phyloP scores from a whole-genome alignment of 1,139 yeast species.

The Yamadazyma dushanensis region DNA sequence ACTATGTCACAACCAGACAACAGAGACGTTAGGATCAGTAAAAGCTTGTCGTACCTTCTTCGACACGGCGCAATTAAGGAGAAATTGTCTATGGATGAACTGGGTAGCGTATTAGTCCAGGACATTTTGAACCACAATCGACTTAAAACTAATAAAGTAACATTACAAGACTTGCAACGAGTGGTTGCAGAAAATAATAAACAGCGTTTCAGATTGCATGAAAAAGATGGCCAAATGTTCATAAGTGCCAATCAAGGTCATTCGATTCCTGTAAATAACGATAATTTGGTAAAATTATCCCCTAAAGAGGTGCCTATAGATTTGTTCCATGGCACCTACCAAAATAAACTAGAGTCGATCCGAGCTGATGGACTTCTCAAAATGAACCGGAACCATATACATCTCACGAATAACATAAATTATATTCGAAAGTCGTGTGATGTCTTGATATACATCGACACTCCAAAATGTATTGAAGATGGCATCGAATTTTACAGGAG shows the following conservation, averaged over 20 bases:
- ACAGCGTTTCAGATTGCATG: conserved; percentile 56
- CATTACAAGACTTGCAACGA: conserved; percentile 55
- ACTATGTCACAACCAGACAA: conserved; percentile 5
- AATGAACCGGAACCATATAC: conserved; percentile 85
- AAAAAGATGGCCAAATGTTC: conserved; percentile 21
- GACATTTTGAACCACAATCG: conserved; percentile 59
- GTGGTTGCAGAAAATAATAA: conserved; percentile 71
- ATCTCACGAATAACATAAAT: conserved; percentile 57
- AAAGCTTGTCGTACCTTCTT: conserved; percentile 69
- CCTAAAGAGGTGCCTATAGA: conserved; percentile 20
- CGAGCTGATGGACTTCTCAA: conserved; percentile 56
- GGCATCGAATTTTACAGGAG: conserved; percentile 63
- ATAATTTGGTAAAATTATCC: conserved; percentile 33
- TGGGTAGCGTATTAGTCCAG: conserved; percentile 63
- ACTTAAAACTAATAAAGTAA: conserved; percentile 54
- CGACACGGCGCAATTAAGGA: conserved; percentile 86
- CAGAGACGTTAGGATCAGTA: conserved; percentile 62
- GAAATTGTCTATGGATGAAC: conserved; percentile 56
- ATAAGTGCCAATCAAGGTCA: conserved; percentile 96
- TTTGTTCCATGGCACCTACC: conserved; percentile 81
- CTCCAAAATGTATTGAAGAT: conserved; percentile 39
- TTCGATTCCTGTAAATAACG: conserved; percentile 52
- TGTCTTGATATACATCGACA: conserved; percentile 64
- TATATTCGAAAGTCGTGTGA: conserved; percentile 70
- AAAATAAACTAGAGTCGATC: conserved; percentile 51